These are phyloP conservation scores for Karstenula rhodostoma DNA, from an alignment of 2,329 filamentous ascomycete species.

Conservation along the genomic window DNA sequence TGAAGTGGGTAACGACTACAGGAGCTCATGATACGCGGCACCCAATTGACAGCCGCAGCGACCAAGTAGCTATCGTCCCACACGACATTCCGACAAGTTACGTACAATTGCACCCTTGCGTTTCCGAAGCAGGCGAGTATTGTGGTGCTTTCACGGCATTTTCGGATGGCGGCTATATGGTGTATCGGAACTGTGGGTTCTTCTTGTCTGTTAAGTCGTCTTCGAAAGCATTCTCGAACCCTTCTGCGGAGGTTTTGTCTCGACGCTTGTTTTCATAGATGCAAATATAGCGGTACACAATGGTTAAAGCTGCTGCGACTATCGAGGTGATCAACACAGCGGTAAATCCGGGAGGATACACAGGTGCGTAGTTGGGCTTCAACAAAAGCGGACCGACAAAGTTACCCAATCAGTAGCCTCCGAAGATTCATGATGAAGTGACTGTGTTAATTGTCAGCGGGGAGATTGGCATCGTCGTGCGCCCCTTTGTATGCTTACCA, in stretches of 20 bases:
- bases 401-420: conserved; percentile 58
- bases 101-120: not conserved
- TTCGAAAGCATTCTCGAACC: conserved; percentile 61
- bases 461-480: not conserved
- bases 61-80: not conserved
- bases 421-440: conserved; percentile 59
- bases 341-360: conserved; percentile 52
- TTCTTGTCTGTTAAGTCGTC: conserved; percentile 59
- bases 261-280: conserved; percentile 55
- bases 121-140: not conserved
- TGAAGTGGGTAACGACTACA: not conserved
- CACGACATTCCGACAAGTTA: not conserved
- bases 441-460: conserved; percentile 28
- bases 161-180: conserved; percentile 12
- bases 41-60: not conserved
- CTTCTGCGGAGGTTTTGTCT: conserved; percentile 55
- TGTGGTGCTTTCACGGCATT: not conserved
- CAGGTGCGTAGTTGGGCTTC: conserved; percentile 24
- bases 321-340: conserved; percentile 49
- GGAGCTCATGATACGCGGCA: not conserved
- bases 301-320: conserved; percentile 45
- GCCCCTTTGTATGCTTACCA: not conserved
- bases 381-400: conserved; percentile 44
- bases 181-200: conserved; percentile 35
- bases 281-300: conserved; percentile 56